Base-by-base conservation (phyloP, 2,329 filamentous ascomycete genomes). In the Pyricularia pennisetigena region DNA sequence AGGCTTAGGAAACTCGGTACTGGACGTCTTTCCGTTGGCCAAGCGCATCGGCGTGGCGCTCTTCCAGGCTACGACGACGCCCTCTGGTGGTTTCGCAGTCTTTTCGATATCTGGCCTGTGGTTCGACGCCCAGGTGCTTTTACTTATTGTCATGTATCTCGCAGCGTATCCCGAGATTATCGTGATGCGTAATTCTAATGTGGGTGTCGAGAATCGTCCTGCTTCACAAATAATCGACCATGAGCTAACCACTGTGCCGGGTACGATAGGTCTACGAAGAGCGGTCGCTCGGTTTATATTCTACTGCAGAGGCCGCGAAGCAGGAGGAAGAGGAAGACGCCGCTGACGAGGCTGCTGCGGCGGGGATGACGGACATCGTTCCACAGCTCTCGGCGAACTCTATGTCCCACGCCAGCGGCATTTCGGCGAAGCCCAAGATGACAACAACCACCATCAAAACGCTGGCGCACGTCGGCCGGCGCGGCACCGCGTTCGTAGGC, bases 61-160 rank as follows among this genome's bases (percentile, higher is more conserved):
- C 3, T 91, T 91, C 72, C 86, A 89, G 73, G 86, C 86, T 1
- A 74, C 87, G 12, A 86, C 87, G 68, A 86, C 90, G 5, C 84
- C 88, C 7, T 86, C 86, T 10, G 87, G 86, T n/a, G 89, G 88
- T 0, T 89, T 90, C 71, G 88, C 89, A 66, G 84, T 90, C 24
- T 85, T 90, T 30, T 80, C 82, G 1, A 87, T 91, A 64, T 78
- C 85, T 3, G 78, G 81, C 1, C 79, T 83, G 3, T 83, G 83
- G 57, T 85, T 87, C 8, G 86, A 85, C 2, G 78, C 89, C 2
- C 83, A 88, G 69, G 81, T 89, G 0, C 76, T 86, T 1, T 89
- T 87, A 71, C 79, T 88, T 16, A 81, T 89, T 68, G 87, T 88
- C 80, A 89, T 89, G 85, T 90, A 89, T 75, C 85, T 89, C 59